These are phyloP conservation scores for Cercospora nicotianae DNA, from an alignment of 2,329 filamentous ascomycete species.

Conservation along the genomic window DNA sequence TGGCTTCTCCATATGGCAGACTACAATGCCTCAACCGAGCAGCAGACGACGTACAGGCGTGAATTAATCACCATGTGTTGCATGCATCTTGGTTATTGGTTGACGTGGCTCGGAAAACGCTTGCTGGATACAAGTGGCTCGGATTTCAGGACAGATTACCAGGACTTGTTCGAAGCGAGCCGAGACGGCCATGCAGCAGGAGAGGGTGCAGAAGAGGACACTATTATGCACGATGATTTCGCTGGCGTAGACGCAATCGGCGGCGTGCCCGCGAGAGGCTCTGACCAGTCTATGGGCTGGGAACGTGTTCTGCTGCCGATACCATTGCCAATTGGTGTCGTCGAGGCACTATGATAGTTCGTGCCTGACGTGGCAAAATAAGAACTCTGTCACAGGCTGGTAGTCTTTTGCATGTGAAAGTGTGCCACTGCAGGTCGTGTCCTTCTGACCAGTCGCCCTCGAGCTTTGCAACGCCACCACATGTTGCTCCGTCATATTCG, in stretches of 20 bases:
- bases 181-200: conserved; percentile 15
- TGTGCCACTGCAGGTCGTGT: not conserved
- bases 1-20: conserved; percentile 54
- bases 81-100: conserved; percentile 42
- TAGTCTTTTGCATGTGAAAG: conserved; percentile 13
- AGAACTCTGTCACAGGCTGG: conserved; percentile 3
- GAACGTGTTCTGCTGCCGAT: conserved; percentile 17
- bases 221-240: conserved; percentile 7
- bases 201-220: conserved; percentile 1
- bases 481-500: not conserved
- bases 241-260: not conserved
- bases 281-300: conserved; percentile 15
- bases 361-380: conserved; percentile 3
- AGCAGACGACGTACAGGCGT: conserved; percentile 12
- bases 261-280: not conserved
- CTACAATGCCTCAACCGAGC: conserved; percentile 26
- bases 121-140: conserved; percentile 34
- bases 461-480: not conserved
- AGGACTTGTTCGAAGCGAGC: conserved; percentile 40
- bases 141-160: conserved; percentile 33
- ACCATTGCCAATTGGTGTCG: conserved; percentile 24
- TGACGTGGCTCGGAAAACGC: conserved; percentile 38
- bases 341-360: conserved; percentile 16
- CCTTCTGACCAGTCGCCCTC: not conserved
- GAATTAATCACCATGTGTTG: conserved; percentile 39